Base-by-base conservation (phyloP, 75 land plant genomes). In the Sequoia sempervirens region DNA sequence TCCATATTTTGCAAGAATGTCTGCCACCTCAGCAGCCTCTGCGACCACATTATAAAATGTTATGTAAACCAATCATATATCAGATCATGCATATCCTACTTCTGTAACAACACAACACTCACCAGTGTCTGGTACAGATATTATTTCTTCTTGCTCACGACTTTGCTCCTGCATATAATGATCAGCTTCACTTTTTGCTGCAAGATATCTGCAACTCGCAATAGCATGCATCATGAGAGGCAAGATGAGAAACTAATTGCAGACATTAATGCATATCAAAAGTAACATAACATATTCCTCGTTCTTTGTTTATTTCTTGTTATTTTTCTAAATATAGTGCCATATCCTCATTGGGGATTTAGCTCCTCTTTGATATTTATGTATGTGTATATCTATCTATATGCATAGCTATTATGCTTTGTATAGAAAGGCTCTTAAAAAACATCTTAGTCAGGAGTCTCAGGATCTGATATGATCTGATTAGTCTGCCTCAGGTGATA, bases 111-210 rank as follows among this genome's bases (percentile, higher is more conserved):
- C 12, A 56, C 28, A 40, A 30, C 3, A 11, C 69, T 54, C 26
- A 95, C 99, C 98, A 30, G 90, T 93, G 40, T 97, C 99, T n/a
- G 99, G 99, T 32, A 94, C 97, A 23, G 30, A 75, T 36, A 83
- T 43, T 79, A 97, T 92, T 87, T 95, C 99, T 58, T 97, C 95
- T 79, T 94, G 81, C 84, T 97, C 98, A 61, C 99, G 88, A 84
- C 89, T 88, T 81, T 89, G 80, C 86, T 97, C 99, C 36, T 86
- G 87, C 81, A 64, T 50, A 88, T 97, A 97, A 50, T 95, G 98
- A 84, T 97, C 99, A 12, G 98, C 96, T 83, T 97, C 99, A 83
- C 99, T 94, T 85, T 92, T 94, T 6, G 99, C 99, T 11, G 99
- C 99, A 53, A 97, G 86, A 80, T 95, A 97, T 86, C 99, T 97